A percentile compares a stretch with the other conserved stretches of the same genome.
phyloP scores from a whole-genome alignment of 2,329 filamentous ascomycete species.

The Calonectria fujianensis region DNA sequence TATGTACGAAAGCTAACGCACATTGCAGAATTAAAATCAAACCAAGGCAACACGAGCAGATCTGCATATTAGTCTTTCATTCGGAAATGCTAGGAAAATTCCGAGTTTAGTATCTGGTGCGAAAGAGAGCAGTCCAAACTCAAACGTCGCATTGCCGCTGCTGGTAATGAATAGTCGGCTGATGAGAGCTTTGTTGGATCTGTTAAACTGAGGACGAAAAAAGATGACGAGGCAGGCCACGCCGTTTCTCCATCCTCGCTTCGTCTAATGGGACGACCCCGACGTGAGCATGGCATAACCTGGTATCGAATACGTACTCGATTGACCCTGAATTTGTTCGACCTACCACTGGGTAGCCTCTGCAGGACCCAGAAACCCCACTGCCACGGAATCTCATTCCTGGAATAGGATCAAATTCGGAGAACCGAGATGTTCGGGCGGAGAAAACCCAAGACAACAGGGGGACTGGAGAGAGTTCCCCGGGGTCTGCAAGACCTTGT shows the following conservation, averaged over 20 bases:
- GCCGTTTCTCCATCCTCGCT: slow-evolving; percentile 18
- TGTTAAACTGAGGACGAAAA: slow-evolving; percentile 7
- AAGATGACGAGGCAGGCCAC: slow-evolving; percentile 33
- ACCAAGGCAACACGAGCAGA: not conserved
- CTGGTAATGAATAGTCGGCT: not conserved
- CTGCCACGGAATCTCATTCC: slow-evolving; percentile 18
- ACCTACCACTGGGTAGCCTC: slow-evolving; percentile 11
- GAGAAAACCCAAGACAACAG: slow-evolving; percentile 17
- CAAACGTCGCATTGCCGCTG: not conserved
- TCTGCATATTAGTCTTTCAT: not conserved
- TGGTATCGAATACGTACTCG: slow-evolving; percentile 25
- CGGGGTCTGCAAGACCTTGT: slow-evolving; percentile 17
- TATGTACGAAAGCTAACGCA: not conserved
- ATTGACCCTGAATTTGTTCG: slow-evolving; percentile 31
- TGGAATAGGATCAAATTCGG: slow-evolving; percentile 27
- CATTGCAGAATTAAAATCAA: not conserved
- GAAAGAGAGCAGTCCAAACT: not conserved
- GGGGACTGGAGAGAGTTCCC: slow-evolving; percentile 17
- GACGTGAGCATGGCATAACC: slow-evolving; percentile 33
- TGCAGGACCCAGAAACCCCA: slow-evolving; percentile 27
- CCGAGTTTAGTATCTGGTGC: not conserved
- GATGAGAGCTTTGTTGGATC: not conserved
- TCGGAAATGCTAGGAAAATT: not conserved
- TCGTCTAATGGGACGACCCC: slow-evolving; percentile 28
- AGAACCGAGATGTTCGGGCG: slow-evolving; percentile 24